Percentiles rank a stretch among this genome's conserved stretches.
These are phyloP conservation scores for Beverwykella pulmonaria DNA, from an alignment of 495 filamentous ascomycete genomes.

Conservation along the genomic window DNA sequence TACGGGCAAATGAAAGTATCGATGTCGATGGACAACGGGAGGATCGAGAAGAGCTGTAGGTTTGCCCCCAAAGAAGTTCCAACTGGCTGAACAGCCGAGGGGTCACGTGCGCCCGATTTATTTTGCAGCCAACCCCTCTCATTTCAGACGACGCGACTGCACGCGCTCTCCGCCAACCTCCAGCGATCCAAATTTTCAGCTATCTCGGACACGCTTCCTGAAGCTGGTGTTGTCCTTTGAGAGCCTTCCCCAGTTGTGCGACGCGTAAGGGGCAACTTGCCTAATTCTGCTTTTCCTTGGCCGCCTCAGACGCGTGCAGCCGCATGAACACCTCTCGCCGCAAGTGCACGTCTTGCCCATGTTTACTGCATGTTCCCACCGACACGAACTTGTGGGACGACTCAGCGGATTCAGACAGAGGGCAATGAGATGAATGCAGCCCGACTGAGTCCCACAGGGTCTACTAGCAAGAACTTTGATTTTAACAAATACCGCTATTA, in stretches of 20 bases:
- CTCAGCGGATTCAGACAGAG: no score
- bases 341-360: neutral
- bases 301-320: neutral
- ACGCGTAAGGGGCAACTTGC: neutral
- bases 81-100: neutral
- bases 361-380: neutral
- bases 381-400: neutral
- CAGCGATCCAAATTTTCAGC: neutral
- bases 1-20: slow-evolving; percentile 19
- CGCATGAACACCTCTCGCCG: neutral
- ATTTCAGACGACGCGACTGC: neutral
- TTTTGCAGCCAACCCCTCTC: slow-evolving; percentile 1
- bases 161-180: neutral
- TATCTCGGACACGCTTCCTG: neutral
- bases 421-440: no score
- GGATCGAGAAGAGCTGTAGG: slow-evolving; percentile 6
- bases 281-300: neutral
- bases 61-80: slow-evolving; percentile 5
- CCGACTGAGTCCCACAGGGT: no score
- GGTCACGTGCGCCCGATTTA: neutral
- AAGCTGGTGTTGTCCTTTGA: neutral
- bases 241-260: neutral
- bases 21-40: slow-evolving; percentile 17
- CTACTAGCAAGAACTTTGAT: no score
- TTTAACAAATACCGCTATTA: no score